Evolutionary conservation across 129 eudicot genomes (phyloP), one percentile per base, ranked within the genome.

Genomic region (Erigeron canadensis): DNA sequence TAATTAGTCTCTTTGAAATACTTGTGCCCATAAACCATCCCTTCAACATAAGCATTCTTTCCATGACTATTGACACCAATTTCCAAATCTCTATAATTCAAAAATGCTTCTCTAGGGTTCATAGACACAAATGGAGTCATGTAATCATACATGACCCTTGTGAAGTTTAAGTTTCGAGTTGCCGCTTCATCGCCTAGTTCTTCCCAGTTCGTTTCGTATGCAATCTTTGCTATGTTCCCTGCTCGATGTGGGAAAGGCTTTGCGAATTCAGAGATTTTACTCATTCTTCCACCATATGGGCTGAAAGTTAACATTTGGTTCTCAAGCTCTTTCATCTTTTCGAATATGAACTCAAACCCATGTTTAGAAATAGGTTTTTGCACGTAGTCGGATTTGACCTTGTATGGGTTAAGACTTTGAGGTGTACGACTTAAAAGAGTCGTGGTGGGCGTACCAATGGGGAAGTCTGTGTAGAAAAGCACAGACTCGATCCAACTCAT

Each of bases 241-340:
- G 66, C 22, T 64, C 86, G 44, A 38, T 85, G 89, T 0, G 89
- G 89, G 63, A 85, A 85, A 4, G 89, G 83, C 68, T 77, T 76
- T 5, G 73, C 86, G 5, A 60, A 22, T 51, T 59, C 86, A 0
- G 89, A 62, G 57, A 85, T 79, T 47, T 79, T 81, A 2, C 47
- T 61, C 89, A 85, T 82, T 51, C 75, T 65, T 18, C 89, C 89
- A 8, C 89, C 89, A n/a, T 76, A 85, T 2, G 89, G 77, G 47
- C 78, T 85, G 70, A 82, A 81, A 17, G 71, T 43, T 6, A 81
- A 62, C 28, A 64, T 44, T 4, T 73, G 76, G 40, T 57, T 72
- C 16, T 53, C 80, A 3, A 76, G 44, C 17, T 79, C 67, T 15
- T 72, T 54, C 80, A 85, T 56, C 42, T 53, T 69, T 13, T 72